phyloP scores from a whole-genome alignment of 441 rosid genomes.

The Isatis lusitanica region DNA sequence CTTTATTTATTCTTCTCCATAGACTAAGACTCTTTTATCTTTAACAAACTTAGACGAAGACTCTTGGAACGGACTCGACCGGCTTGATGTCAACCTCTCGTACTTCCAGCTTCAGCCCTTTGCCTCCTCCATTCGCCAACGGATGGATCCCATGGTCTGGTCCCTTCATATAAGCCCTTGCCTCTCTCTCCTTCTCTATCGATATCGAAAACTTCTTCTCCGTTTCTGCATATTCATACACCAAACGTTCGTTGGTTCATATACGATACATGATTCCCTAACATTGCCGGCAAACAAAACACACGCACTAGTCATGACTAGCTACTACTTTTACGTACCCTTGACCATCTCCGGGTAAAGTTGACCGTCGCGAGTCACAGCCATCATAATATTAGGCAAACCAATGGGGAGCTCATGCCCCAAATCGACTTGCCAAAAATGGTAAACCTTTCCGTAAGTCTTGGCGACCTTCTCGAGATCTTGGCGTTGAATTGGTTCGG shows the following conservation, averaged over 20 bases:
- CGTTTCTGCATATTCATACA: slow-evolving; percentile 34
- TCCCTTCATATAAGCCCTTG: slow-evolving; percentile 55
- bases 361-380: slow-evolving; percentile 68
- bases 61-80: slow-evolving; percentile 38
- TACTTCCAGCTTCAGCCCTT: slow-evolving; percentile 46
- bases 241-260: not conserved
- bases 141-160: slow-evolving; percentile 69
- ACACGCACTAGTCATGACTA: too few species aligned
- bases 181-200: slow-evolving; percentile 51
- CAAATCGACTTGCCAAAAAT: slow-evolving; percentile 83
- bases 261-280: not conserved
- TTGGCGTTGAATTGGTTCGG: slow-evolving; percentile 52
- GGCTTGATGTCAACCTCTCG: slow-evolving; percentile 64
- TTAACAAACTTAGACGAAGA: not conserved
- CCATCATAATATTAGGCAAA: slow-evolving; percentile 68
- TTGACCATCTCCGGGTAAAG: slow-evolving; percentile 38
- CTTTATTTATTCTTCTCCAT: slow-evolving; percentile 12
- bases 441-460: slow-evolving; percentile 67
- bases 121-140: slow-evolving; percentile 62
- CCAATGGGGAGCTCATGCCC: slow-evolving; percentile 72
- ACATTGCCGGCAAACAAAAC: not conserved
- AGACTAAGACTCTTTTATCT: not conserved
- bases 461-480: slow-evolving; percentile 64
- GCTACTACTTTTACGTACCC: not conserved
- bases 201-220: slow-evolving; percentile 48